These are phyloP conservation scores for Neopestalotiopsis sp. DNA, from an alignment of 2,329 filamentous ascomycete genomes.

Conservation along the genomic window DNA sequence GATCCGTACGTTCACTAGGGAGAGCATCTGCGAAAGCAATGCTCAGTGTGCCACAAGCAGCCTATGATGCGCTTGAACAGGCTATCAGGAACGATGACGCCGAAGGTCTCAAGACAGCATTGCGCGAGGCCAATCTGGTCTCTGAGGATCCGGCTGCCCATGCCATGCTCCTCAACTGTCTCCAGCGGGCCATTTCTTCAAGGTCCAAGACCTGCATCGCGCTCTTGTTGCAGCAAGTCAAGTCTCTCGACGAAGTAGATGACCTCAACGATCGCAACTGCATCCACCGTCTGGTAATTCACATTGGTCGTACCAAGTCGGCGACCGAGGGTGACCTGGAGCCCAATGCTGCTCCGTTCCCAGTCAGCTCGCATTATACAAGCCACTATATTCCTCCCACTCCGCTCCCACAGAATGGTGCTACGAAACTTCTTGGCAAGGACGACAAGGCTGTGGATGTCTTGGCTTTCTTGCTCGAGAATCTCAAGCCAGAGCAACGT, in stretches of 20 bases:
- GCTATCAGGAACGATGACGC: conserved; percentile 74
- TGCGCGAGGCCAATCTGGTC: conserved; percentile 63
- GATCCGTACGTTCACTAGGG: conserved; percentile 73
- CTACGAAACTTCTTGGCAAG: conserved; percentile 68
- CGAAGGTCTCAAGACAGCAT: conserved; percentile 56
- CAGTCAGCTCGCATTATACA: conserved; percentile 59
- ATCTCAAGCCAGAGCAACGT: conserved; percentile 71
- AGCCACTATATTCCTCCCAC: conserved; percentile 79
- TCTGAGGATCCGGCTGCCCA: conserved; percentile 63
- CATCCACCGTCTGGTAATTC: conserved; percentile 89
- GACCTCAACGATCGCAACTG: conserved; percentile 96
- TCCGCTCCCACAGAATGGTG: conserved; percentile 65
- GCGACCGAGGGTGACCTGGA: conserved; percentile 53
- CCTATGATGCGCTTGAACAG: conserved; percentile 75
- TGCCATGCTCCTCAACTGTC: conserved; percentile 75
- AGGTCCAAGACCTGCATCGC: conserved; percentile 73
- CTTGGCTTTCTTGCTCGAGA: conserved; percentile 67
- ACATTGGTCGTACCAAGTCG: conserved; percentile 79
- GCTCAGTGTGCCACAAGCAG: conserved; percentile 70
- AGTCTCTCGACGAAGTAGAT: conserved; percentile 80
- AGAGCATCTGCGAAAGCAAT: conserved; percentile 78
- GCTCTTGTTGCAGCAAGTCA: conserved; percentile 71
- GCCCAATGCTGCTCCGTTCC: conserved; percentile 55
- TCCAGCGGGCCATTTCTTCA: conserved; percentile 78
- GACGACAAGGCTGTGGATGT: conserved; percentile 80